Base-by-base conservation (phyloP, 2,329 filamentous ascomycete species). In the Mycosphaerella sp. region DNA sequence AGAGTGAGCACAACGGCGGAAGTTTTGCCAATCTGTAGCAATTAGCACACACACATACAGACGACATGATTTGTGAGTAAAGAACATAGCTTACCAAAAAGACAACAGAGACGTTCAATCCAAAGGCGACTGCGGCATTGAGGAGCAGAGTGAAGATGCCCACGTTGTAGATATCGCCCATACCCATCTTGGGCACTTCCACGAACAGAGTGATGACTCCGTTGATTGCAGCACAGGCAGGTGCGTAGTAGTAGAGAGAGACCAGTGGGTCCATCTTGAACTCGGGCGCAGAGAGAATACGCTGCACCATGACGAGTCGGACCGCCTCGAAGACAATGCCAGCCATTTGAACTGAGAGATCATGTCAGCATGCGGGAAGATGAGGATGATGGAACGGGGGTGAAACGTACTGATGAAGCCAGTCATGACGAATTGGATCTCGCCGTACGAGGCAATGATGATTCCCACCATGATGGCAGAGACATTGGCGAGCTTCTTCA, bases 261-360 rank as follows among this genome's bases (percentile, higher is more conserved):
- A 93, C 88, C n/a, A 93, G 77, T 14, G 88, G 88, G 70, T 93
- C 88, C 88, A 93, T 93, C 82, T 92, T 92, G 81, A 86, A 92
- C 74, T 92, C 87, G 45, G 85, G 80, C 32, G 85, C 87, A 76
- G 84, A 89, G 64, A 93, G 80, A 43, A 93, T 80, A 56, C 85
- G 84, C 77, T 92, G 85, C 50, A 93, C 87, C 84, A 93, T 85
- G 75, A 87, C 88, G 57, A 93, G 79, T 66, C 88, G 85, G 61
- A 89, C 80, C 51, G 88, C 88, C 74, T 93, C 89, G 68, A 92
- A 93, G 65, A 86, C 71, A 67, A 93, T 85, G 67, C 88, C 88
- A 51, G 78, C 83, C 59, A 86, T 77, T 76, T 93, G 89, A 78
- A 83, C 90, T 57, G 34, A 5, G n/a, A 10, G 14, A 17, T 38